Conservation (phyloP, 2,329 filamentous ascomycete species). For the Hypoxylon sp. region DNA sequence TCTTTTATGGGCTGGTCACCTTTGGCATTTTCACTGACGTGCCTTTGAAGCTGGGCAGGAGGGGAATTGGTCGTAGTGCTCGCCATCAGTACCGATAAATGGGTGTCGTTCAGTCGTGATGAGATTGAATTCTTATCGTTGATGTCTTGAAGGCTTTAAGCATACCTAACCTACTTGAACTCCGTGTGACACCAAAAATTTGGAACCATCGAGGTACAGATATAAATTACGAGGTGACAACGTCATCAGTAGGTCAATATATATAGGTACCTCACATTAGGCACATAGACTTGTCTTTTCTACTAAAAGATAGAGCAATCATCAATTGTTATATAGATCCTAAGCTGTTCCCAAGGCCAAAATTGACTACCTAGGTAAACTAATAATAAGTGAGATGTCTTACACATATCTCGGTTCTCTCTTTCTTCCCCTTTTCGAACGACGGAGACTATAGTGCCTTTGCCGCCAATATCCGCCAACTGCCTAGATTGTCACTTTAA, state of each 20-base stretch:
- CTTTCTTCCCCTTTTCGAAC: conserved; percentile 7
- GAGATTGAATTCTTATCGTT: background rate
- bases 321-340: background rate
- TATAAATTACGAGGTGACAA: conserved; percentile 25
- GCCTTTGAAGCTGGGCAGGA: conserved; percentile 1
- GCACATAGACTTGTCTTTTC: background rate
- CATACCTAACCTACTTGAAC: background rate
- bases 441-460: background rate
- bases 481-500: background rate
- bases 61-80: conserved; percentile 16
- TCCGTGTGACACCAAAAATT: conserved; percentile 2
- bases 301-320: background rate
- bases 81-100: conserved; percentile 17
- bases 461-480: background rate
- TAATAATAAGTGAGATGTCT: background rate
- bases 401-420: background rate
- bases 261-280: background rate
- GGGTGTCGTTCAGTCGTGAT: background rate
- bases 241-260: conserved; percentile 32
- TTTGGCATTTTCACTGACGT: background rate
- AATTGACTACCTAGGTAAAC: background rate
- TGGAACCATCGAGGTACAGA: conserved; percentile 16
- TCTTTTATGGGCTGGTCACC: background rate
- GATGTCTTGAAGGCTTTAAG: background rate
- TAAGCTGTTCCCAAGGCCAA: background rate